Conservation (phyloP, 106 monocot species). For the Agapanthus africanus region DNA sequence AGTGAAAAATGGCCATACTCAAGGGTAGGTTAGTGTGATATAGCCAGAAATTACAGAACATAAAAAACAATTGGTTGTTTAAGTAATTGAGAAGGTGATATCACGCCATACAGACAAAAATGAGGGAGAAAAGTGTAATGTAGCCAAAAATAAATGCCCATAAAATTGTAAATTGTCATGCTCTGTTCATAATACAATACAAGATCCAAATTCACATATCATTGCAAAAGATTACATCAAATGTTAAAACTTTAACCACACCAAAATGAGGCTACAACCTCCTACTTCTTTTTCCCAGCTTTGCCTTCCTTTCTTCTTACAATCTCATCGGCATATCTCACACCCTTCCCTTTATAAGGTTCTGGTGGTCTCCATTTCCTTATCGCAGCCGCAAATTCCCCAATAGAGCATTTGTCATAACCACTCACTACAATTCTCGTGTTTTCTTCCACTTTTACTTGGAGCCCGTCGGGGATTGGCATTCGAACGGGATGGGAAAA, state of each 20-base stretch:
- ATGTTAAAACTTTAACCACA: background rate
- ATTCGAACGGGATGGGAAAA: constrained; percentile 89
- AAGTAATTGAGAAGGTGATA: too few species aligned
- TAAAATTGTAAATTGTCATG: too few species aligned
- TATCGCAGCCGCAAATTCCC: constrained; percentile 77
- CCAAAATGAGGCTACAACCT: background rate
- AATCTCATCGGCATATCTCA: constrained; percentile 82
- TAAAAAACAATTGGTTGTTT: background rate
- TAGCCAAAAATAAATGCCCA: too few species aligned
- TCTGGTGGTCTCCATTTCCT: constrained; percentile 97
- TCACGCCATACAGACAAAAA: too few species aligned
- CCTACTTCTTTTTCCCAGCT: constrained; percentile 97
- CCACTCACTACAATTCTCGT: constrained; percentile 73
- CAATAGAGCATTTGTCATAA: constrained; percentile 68
- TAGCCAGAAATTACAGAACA: background rate
- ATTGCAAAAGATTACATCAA: background rate
- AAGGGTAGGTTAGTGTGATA: too few species aligned
- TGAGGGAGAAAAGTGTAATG: too few species aligned
- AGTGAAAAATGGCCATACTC: too few species aligned
- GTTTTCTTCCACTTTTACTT: constrained; percentile 87
- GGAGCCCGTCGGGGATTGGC: constrained; percentile 66
- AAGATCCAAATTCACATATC: background rate
- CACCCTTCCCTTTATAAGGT: constrained; percentile 95
- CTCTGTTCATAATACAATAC: too few species aligned
- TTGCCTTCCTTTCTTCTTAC: constrained; percentile 95